A percentile compares a stretch with the other conserved stretches of the same genome.
These are phyloP conservation scores for Ogataea siamensis DNA, from an alignment of 805 yeast genomes.

Conservation along the genomic window DNA sequence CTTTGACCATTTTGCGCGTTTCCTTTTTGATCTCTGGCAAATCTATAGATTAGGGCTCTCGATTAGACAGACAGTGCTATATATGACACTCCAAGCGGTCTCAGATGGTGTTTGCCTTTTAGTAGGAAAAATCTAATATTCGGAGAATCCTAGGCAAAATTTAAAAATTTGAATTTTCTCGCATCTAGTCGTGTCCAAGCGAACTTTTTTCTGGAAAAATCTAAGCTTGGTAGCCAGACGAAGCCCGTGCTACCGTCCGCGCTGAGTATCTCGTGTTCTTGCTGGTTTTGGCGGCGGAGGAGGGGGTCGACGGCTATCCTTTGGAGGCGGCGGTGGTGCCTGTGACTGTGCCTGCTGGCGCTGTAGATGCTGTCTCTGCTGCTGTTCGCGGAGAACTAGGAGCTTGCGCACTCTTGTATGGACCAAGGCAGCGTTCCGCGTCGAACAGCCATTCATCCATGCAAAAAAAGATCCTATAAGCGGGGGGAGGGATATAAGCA, in stretches of 20 bases:
- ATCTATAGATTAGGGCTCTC: neutral
- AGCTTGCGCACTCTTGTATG: conserved; percentile 41
- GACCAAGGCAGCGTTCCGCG: conserved; percentile 82
- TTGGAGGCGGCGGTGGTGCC: conserved; percentile 1
- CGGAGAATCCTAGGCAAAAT: conserved; percentile 11
- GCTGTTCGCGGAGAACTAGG: conserved; percentile 11
- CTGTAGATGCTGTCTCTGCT: conserved; percentile 1
- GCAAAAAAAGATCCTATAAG: conserved; percentile 71
- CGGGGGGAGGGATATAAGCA: conserved; percentile 76
- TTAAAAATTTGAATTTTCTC: conserved; percentile 15
- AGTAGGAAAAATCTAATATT: conserved; percentile 2
- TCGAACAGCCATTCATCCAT: conserved; percentile 84
- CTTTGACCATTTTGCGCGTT: conserved; percentile 73
- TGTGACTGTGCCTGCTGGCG: too few relatives aligned
- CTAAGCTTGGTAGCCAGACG: conserved; percentile 5
- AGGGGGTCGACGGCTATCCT: too few relatives aligned
- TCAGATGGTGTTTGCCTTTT: conserved; percentile 3
- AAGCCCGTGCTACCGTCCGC: neutral
- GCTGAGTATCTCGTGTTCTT: neutral
- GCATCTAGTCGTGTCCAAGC: conserved; percentile 13
- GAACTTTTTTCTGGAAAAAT: conserved; percentile 19
- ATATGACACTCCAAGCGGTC: conserved; percentile 1
- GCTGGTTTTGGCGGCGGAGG: neutral
- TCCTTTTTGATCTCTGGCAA: conserved; percentile 1
- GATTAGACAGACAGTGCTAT: neutral